phyloP scores from a whole-genome alignment of 805 yeast genomes.

The Cyberlindnera samutprakarnensis region DNA sequence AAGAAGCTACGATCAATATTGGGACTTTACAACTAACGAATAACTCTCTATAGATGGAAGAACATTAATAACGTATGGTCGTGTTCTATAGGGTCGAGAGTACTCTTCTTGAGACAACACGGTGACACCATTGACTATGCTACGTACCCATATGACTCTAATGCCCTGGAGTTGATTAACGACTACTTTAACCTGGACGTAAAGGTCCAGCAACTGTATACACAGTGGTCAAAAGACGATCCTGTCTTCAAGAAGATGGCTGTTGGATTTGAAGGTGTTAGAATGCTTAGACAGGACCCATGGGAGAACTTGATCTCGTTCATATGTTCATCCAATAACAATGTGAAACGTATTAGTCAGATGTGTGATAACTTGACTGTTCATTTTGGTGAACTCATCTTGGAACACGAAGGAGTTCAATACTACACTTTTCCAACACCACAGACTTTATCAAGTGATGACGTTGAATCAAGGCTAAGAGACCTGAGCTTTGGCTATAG shows the following conservation, averaged over 20 bases:
- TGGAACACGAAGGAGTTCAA: conserved; percentile 41
- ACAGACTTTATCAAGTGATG: conserved; percentile 31
- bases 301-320: conserved; percentile 92
- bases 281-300: conserved; percentile 89
- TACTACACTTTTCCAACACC: conserved; percentile 77
- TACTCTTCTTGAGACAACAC: conserved; percentile 61
- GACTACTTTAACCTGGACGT: conserved; percentile 70
- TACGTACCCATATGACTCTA: conserved; percentile 27
- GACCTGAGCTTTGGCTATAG: conserved; percentile 75
- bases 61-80: conserved; percentile 57
- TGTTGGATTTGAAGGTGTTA: conserved; percentile 52
- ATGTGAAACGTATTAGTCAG: conserved; percentile 84
- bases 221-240: conserved; percentile 56
- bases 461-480: conserved; percentile 39
- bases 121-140: conserved; percentile 43
- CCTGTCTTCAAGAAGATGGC: conserved; percentile 33
- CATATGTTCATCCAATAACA: conserved; percentile 93
- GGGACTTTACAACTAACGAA: conserved; percentile 2
- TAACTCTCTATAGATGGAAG: conserved; percentile 47
- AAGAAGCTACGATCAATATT: no score
- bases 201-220: conserved; percentile 44
- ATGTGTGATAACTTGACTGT: conserved; percentile 80
- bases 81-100: conserved; percentile 49
- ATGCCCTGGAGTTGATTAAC: conserved; percentile 36
- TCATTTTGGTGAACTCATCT: conserved; percentile 60